Evolutionary conservation across 2,329 filamentous ascomycete species (phyloP).

Genomic region (Apiospora phragmitis): DNA sequence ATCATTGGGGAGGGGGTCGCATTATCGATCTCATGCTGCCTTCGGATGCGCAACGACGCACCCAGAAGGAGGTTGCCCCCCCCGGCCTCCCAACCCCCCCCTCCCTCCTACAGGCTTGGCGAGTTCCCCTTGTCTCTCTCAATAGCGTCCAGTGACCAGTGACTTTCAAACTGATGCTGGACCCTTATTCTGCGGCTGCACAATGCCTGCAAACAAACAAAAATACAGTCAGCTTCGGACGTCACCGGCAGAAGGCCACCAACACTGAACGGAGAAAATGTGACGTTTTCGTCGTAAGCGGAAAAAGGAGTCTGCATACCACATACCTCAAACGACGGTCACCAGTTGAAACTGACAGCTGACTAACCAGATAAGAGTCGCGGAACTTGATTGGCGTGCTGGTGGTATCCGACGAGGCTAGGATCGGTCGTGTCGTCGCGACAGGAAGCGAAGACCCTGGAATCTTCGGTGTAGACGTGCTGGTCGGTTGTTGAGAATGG

Average conservation of each 20-base stretch:
- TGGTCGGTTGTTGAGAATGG: neutral
- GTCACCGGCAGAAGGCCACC: neutral
- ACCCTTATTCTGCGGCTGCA: conserved; percentile 12
- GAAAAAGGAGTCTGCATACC: neutral
- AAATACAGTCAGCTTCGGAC: neutral
- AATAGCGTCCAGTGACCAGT: neutral
- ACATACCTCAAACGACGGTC: neutral
- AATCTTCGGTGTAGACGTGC: neutral
- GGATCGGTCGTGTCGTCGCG: neutral
- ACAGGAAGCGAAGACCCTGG: neutral
- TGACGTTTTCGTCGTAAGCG: neutral
- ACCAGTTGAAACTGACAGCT: neutral
- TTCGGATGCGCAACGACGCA: neutral
- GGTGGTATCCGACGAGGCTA: neutral
- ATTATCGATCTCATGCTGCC: conserved; percentile 4
- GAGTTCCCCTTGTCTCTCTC: neutral
- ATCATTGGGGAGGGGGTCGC: conserved; percentile 5
- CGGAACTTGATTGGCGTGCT: neutral
- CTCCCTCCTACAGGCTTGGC: neutral
- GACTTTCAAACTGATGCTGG: neutral
- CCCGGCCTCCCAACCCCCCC: neutral
- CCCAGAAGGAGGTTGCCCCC: neutral
- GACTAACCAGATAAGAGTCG: neutral
- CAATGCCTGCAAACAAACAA: neutral
- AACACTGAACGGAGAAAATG: neutral